phyloP scores from a whole-genome alignment of 805 yeast species.

The Ogataea ramenticola region DNA sequence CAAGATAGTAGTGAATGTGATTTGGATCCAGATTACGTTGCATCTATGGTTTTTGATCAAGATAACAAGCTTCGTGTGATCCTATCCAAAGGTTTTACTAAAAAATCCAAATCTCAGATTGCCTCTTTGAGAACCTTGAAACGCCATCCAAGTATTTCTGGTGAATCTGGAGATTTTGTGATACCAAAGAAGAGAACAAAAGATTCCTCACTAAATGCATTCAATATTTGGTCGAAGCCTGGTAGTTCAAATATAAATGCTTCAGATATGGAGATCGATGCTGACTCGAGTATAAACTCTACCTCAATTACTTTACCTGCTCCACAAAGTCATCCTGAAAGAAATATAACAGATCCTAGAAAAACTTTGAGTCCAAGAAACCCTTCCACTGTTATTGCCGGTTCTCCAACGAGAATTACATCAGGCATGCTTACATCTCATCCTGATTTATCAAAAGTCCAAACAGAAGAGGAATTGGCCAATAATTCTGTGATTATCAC shows the following conservation, averaged over 20 bases:
- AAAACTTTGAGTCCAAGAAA: conserved; percentile 17
- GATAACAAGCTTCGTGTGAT: conserved; percentile 41
- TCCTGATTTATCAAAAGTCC: conserved; percentile 27
- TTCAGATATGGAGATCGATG: background rate
- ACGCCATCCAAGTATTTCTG: background rate
- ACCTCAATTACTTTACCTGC: conserved; percentile 15
- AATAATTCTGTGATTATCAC: background rate
- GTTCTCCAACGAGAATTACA: conserved; percentile 29
- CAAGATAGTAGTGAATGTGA: conserved; percentile 69
- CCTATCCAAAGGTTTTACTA: conserved; percentile 30
- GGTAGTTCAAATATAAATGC: background rate
- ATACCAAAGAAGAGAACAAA: background rate
- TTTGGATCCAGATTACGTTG: conserved; percentile 68
- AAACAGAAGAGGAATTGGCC: background rate
- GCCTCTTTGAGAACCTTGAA: background rate
- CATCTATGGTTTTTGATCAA: conserved; percentile 54
- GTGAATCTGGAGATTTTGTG: background rate
- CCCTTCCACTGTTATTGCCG: conserved; percentile 26
- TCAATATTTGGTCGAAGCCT: too few species aligned
- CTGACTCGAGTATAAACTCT: background rate
- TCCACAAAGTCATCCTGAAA: conserved; percentile 6
- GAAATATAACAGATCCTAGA: conserved; percentile 15
- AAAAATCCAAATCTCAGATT: background rate
- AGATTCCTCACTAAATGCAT: background rate
- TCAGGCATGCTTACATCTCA: conserved; percentile 29